Evolutionary conservation across 495 filamentous ascomycete species (phyloP).

Genomic region (Podospora conica): DNA sequence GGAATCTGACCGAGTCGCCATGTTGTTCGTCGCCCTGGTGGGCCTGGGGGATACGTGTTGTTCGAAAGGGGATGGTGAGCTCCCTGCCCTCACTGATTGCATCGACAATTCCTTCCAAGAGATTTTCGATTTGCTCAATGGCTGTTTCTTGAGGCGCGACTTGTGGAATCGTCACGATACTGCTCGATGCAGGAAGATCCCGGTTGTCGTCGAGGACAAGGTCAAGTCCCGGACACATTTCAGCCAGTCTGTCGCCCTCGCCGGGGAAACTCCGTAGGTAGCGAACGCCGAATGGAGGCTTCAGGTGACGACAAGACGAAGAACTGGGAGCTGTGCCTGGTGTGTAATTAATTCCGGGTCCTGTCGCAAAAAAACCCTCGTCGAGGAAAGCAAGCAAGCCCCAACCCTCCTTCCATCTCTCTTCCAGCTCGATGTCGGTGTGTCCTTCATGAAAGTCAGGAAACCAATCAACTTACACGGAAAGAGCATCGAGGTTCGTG

Average conservation of each 20-base stretch:
- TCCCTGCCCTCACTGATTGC: conserved; percentile 36
- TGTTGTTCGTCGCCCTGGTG: conserved; percentile 5
- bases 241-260: neutral
- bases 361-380: too few species aligned
- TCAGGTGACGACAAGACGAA: neutral
- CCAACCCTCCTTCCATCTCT: neutral
- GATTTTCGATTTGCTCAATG: conserved; percentile 45
- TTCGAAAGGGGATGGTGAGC: conserved; percentile 41
- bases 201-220: neutral
- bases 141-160: conserved; percentile 23
- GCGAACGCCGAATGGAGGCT: too few species aligned
- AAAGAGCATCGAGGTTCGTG: neutral
- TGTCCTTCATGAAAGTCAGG: neutral
- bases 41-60: neutral
- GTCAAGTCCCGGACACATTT: neutral
- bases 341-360: too few species aligned
- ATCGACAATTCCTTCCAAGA: conserved; percentile 48
- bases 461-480: neutral
- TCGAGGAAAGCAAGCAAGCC: too few species aligned
- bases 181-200: neutral
- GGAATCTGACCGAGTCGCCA: conserved; percentile 29
- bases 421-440: neutral
- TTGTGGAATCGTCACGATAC: conserved; percentile 10
- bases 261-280: neutral
- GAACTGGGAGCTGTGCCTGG: too few species aligned